Conservation (phyloP, 2,329 filamentous ascomycete species). For the Dactylellina sp. region DNA sequence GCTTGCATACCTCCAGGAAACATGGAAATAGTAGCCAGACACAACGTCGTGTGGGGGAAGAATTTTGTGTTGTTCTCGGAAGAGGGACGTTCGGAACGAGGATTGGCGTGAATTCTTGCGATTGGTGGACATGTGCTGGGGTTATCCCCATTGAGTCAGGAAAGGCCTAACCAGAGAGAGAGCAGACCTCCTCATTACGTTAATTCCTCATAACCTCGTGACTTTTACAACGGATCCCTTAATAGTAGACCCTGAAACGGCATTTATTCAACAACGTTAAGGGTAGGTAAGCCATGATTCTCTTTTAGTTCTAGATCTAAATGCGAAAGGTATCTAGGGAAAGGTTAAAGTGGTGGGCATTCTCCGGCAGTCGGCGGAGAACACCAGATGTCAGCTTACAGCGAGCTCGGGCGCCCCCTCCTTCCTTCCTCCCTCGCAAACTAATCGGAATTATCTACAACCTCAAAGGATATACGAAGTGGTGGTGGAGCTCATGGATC, state of each 20-base stretch:
- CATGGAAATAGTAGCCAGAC: background rate
- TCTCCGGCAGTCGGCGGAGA: constrained; percentile 48
- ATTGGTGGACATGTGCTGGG: constrained; percentile 42
- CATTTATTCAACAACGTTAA: constrained; percentile 23
- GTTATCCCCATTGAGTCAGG: constrained; percentile 11
- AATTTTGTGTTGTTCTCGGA: constrained; percentile 43
- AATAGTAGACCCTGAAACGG: too few species aligned
- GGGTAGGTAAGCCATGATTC: background rate
- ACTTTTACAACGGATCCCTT: too few species aligned
- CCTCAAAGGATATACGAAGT: constrained; percentile 25
- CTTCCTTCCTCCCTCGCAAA: constrained; percentile 5
- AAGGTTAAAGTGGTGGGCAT: background rate
- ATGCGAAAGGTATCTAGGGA: too few species aligned
- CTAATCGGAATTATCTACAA: constrained; percentile 48
- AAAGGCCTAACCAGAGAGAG: too few species aligned
- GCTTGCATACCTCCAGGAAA: constrained; percentile 31
- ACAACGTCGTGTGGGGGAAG: background rate
- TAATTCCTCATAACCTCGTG: background rate
- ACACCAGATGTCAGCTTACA: constrained; percentile 49
- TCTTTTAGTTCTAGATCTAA: too few species aligned
- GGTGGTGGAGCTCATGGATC: constrained; percentile 34
- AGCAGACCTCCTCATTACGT: background rate
- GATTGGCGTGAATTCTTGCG: constrained; percentile 16
- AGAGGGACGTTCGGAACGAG: constrained; percentile 48
- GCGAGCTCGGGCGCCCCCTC: constrained; percentile 44